Conservation (phyloP, 192 early-diverging fungal genomes). For the Gonapodya sp. region DNA sequence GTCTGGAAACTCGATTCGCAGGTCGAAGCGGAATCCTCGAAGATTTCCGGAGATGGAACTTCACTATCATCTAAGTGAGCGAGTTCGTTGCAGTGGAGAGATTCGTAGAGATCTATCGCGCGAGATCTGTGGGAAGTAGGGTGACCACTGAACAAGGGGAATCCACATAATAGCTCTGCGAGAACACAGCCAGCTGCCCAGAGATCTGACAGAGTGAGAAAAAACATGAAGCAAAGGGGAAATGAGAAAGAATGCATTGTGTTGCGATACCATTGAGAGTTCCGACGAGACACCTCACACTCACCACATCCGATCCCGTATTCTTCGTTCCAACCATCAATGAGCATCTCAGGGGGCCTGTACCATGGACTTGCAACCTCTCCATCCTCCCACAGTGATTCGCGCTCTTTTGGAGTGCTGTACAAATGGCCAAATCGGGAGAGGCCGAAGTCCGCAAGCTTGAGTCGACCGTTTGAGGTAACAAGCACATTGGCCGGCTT, state of each 20-base stretch:
- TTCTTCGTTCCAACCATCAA: not conserved
- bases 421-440: not conserved
- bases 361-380: not conserved
- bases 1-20: no score
- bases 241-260: not conserved
- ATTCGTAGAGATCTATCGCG: not conserved
- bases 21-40: no score
- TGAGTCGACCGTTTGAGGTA: not conserved
- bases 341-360: not conserved
- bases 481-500: conserved; percentile 7
- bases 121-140: not conserved
- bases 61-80: no score
- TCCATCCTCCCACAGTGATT: not conserved
- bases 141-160: not conserved
- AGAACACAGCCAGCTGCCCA: not conserved
- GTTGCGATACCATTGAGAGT: not conserved
- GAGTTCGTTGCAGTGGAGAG: no score
- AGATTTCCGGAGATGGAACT: no score
- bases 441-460: conserved; percentile 9
- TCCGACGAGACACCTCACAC: not conserved
- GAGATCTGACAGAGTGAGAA: no score
- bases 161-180: not conserved
- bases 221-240: no score
- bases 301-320: not conserved
- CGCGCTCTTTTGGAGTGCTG: not conserved